phyloP scores from a whole-genome alignment of 2,329 filamentous ascomycete genomes.

The Teratosphaeria nubilosa region DNA sequence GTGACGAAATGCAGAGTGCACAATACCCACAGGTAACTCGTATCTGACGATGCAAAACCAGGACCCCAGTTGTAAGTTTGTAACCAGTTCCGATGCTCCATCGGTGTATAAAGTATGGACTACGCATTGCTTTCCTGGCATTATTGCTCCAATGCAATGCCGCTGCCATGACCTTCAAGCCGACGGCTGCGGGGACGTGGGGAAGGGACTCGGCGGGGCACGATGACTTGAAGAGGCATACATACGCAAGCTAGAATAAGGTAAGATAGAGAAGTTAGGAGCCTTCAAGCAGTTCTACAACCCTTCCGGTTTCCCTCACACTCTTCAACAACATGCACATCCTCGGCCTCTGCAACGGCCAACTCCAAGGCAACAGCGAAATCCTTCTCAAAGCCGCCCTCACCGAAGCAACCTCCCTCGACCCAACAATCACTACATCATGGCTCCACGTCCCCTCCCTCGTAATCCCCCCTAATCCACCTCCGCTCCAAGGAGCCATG shows the following conservation, averaged over 20 bases:
- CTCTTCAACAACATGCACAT: constrained; percentile 8
- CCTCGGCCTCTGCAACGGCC: constrained; percentile 6
- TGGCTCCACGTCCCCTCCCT: constrained; percentile 8
- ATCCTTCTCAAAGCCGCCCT: constrained; percentile 8
- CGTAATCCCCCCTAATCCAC: constrained; percentile 4
- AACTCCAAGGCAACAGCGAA: constrained; percentile 5
- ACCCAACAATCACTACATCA: constrained; percentile 6
- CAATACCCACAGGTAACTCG: no score
- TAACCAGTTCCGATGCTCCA: no score
- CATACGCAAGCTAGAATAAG: not conserved
- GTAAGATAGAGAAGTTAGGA: not conserved
- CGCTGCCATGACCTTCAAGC: not conserved
- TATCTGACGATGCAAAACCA: no score
- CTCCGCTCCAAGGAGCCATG: constrained; percentile 1
- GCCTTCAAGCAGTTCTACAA: not conserved
- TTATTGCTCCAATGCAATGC: not conserved
- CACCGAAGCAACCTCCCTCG: not conserved
- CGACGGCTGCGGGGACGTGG: not conserved
- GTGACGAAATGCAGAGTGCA: no score
- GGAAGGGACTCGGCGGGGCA: not conserved
- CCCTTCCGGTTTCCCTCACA: not conserved
- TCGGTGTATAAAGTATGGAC: no score
- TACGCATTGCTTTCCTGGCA: not conserved
- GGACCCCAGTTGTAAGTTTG: no score
- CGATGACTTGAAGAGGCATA: not conserved